Evolutionary conservation across 257 asterid species (phyloP), one percentile per base, ranked within the genome.

Genomic region (Sherardia arvensis): DNA sequence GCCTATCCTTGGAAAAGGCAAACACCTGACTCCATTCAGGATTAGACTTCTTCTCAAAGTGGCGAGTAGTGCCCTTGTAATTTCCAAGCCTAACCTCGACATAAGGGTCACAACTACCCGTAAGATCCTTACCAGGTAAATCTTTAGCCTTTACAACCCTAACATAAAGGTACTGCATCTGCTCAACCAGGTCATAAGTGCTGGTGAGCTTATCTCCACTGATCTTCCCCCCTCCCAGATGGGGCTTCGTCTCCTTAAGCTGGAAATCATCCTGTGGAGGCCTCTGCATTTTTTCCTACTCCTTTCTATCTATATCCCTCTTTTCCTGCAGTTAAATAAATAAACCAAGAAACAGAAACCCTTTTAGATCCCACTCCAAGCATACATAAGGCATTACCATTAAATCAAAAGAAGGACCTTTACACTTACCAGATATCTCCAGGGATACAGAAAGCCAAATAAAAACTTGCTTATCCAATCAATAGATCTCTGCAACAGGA

Each of bases 151-250:
- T 80, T 26, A 76, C 85, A 15, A 80, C 85, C 34, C 85, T 77
- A 45, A 80, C 85, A 32, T 80, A 80, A 51, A 80, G 82, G 65
- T 77, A 80, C 49, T 76, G 82, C 85, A 80, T 80, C 69, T 80
- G 82, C 78, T 80, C 85, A 66, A 80, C 85, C 26, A 80, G 80
- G 49, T 80, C 85, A 80, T 80, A 76, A 57, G 85, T 77, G 74
- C 85, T 76, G 5, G 85, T 76, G 36, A 76, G 85, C 76, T 80
- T 80, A 68, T 80, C 82, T 14, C 85, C 85, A 9, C 74, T 65
- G 66, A 80, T 62, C 68, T 76, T 77, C 70, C 72, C 62, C 29
- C 82, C 82, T 59, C 82, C 85, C 0, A 80, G 82, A 72, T 74
- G 82, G 68, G 82, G 84, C 53, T 71, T 76, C 33, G 85, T 80